These are phyloP conservation scores for Pluteus cervinus DNA, from an alignment of 768 basidiomycete species.

Conservation along the genomic window DNA sequence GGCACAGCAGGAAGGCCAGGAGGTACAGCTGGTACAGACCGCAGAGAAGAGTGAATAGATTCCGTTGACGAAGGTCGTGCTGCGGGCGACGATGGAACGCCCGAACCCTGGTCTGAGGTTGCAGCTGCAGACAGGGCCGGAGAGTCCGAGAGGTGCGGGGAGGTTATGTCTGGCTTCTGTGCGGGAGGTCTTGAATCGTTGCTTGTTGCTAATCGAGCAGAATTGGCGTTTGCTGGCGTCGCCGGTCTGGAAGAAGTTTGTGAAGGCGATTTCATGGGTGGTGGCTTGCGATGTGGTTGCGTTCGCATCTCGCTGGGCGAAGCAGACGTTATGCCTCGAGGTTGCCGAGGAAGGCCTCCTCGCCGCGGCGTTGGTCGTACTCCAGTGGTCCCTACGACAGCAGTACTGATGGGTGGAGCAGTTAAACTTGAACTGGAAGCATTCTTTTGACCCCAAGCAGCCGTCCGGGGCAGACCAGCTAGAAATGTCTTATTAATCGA, in stretches of 20 bases:
- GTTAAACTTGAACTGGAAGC: too few species aligned
- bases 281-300: too few species aligned
- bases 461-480: slow-evolving; percentile 60
- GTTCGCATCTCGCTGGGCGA: slow-evolving; percentile 26
- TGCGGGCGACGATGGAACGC: slow-evolving; percentile 25
- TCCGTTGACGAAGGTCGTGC: slow-evolving; percentile 27
- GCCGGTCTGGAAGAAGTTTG: slow-evolving; percentile 36
- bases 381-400: too few species aligned
- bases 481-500: slow-evolving; percentile 10
- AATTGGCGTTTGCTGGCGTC: slow-evolving; percentile 5
- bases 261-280: slow-evolving; percentile 36
- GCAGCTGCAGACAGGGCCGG: slow-evolving; percentile 45
- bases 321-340: slow-evolving; percentile 27
- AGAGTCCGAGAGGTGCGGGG: slow-evolving; percentile 25
- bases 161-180: slow-evolving; percentile 28
- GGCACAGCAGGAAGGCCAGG: slow-evolving; percentile 39
- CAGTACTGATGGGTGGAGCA: too few species aligned
- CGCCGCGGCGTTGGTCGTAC: too few species aligned
- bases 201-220: slow-evolving; percentile 36
- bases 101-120: slow-evolving; percentile 36
- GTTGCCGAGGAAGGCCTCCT: slow-evolving; percentile 36
- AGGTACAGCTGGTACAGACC: slow-evolving; percentile 30
- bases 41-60: slow-evolving; percentile 22
- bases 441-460: slow-evolving; percentile 65
- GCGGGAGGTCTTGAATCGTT: slow-evolving; percentile 32